A percentile compares a stretch with the other conserved stretches of the same genome.
These are phyloP conservation scores for Paracoccidioides lutzii DNA, from an alignment of 2,329 filamentous ascomycete genomes.

Conservation along the genomic window DNA sequence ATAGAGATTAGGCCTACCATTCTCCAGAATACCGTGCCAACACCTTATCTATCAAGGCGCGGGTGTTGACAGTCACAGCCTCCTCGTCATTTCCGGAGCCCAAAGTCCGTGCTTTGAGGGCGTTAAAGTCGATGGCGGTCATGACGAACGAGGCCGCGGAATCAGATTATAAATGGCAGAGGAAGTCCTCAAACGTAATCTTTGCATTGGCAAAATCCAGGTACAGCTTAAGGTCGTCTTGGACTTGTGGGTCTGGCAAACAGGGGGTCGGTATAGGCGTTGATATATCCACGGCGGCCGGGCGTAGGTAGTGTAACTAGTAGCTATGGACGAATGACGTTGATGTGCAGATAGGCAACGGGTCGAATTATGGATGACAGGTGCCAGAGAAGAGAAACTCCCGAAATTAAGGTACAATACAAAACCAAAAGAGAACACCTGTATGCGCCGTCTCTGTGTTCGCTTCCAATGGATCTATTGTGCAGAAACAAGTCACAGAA, in stretches of 20 bases:
- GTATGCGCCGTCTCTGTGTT: background rate
- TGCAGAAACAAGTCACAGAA: background rate
- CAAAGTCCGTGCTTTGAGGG: slow-evolving; percentile 76
- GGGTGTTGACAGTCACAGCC: slow-evolving; percentile 93
- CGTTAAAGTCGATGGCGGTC: slow-evolving; percentile 42
- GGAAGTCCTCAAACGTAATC: background rate
- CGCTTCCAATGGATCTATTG: background rate
- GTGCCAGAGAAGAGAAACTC: background rate
- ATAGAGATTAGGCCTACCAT: slow-evolving; percentile 50
- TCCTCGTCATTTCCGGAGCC: slow-evolving; percentile 81
- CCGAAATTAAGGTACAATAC: too few relatives aligned
- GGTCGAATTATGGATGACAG: too few relatives aligned
- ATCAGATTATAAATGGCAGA: background rate
- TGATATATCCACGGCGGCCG: background rate
- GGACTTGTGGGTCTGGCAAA: background rate
- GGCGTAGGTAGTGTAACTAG: background rate
- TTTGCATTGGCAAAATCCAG: background rate
- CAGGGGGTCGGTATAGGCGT: background rate
- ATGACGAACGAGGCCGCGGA: background rate
- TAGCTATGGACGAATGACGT: background rate
- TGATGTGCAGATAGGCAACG: background rate
- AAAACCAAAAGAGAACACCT: background rate
- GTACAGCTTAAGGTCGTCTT: background rate
- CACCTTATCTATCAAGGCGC: slow-evolving; percentile 95
- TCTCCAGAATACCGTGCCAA: slow-evolving; percentile 92